Base-by-base conservation (phyloP, 805 yeast species). In the Cyberlindnera xishuangbannaensis region DNA sequence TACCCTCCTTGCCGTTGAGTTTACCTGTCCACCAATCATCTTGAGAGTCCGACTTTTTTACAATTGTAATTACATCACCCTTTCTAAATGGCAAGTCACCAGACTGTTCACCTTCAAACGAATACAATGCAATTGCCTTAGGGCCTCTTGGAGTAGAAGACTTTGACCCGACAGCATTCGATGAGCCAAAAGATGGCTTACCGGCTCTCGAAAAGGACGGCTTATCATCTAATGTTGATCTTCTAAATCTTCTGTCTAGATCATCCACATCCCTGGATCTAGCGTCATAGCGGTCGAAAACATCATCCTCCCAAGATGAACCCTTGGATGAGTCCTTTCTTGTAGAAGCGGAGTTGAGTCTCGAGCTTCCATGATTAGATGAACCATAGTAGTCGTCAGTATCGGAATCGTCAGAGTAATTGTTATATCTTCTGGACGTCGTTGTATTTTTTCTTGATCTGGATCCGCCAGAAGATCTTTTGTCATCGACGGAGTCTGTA, bases 21-120 rank as follows among this genome's bases (percentile, higher is more conserved):
- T 83, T 77, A 18, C 98, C 98, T 0, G 96, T 86, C 98, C 98
- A 92, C 98, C 98, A 92, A 57, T 92, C 97, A 56, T 92, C 95
- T 31, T 78, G 75, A 11, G 95, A 81, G 7, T 83, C 88, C 8
- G 92, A 78, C 59, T 83, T 85, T 58, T 87, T 85, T 36, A 84
- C 64, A 45, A 92, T 83, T 27, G 85, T 80, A 47, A 92, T 84
- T 12, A 84, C 82, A 58, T 92, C 98, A 35, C 98, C 98, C 65
- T 92, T 92, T 46, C 76, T 79, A 69, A 92, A 92, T 5, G 95
- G 74, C 51, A 92, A 68, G 58, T 92, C 98, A 6, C 97, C 97
- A n/a, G 70, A 55, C 61, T 90, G 94, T 58, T 88, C 95, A 18
- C 97, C 97, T 32, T 78, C 82, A 58, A 92, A 90, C 3, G 87